Evolutionary conservation across 2,329 filamentous ascomycete genomes (phyloP), one percentile per base, ranked within the genome.

Genomic region (Fonsecaea pedrosoi): DNA sequence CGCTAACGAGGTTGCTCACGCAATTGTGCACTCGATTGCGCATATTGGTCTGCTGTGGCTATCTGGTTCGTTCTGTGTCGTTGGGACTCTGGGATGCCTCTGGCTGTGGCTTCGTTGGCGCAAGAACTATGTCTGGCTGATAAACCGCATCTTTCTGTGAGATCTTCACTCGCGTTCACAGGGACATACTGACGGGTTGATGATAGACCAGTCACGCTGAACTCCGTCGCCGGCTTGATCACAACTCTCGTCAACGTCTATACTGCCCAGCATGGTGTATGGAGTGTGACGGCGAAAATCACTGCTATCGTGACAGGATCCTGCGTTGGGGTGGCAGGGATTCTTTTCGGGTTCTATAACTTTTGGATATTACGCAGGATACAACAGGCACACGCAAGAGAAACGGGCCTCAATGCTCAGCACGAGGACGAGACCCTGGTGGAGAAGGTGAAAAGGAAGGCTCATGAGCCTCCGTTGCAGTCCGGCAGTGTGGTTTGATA

Each of bases 41-140:
- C 78, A 81, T 63, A 73, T 80, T n/a, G 80, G 77, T 1, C 73
- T 83, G 8, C 74, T 85, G 21, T 82, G 78, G 34, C 73, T 84
- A 13, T 80, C 81, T 1, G 80, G 79, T 15, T 74, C 79, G 8
- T 79, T 80, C 35, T 82, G 83, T 64, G 76, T 75, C 7, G 64
- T 81, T 4, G 82, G 82, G 2, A 71, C 74, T 1, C 54, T 77
- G 0, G 80, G 82, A 3, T 81, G 83, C 72, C 59, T 78, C 2
- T 78, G 76, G 72, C 75, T 86, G n/a, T 83, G 78, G 67, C 75
- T 78, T 60, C 74, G 76, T 21, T 82, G 82, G 75, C 74, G 79
- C 45, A 71, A 74, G 15, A 86, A 86, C 69, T 85, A 86, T 64
- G 78, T 86, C 18, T 87, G 83, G 84, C 76, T 86, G 25, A 77